Conservation (phyloP, 1,284 basidiomycete genomes). For the Hemileia vastatrix region DNA sequence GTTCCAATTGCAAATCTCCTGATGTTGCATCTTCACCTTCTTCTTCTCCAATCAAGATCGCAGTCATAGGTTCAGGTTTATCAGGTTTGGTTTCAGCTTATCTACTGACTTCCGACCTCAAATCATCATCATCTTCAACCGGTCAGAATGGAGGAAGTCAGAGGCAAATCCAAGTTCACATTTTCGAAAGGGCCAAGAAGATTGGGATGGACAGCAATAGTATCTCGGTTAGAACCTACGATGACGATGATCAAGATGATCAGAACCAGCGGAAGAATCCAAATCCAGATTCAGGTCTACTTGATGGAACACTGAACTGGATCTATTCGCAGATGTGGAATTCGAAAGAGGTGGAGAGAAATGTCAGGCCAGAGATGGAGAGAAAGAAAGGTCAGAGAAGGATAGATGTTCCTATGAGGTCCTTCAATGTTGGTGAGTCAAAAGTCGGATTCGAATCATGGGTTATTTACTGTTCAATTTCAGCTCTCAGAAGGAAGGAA, state of each 20-base stretch:
- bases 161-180: constrained; percentile 27
- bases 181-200: constrained; percentile 34
- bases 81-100: constrained; percentile 36
- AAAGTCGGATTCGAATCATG: too few relatives aligned
- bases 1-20: too few relatives aligned
- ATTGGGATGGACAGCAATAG: constrained; percentile 40
- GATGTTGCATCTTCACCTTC: too few relatives aligned
- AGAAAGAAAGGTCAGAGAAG: constrained; percentile 15
- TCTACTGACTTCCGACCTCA: constrained; percentile 28
- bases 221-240: constrained; percentile 29
- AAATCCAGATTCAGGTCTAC: too few relatives aligned
- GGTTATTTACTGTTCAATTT: too few relatives aligned
- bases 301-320: too few relatives aligned
- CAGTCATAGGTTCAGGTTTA: constrained; percentile 38
- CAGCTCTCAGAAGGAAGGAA: too few relatives aligned
- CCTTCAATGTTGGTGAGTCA: too few relatives aligned
- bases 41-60: constrained; percentile 27
- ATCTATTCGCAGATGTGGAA: background rate
- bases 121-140: background rate
- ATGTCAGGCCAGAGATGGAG: background rate
- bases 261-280: constrained; percentile 2
- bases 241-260: constrained; percentile 1
- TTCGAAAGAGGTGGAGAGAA: background rate
- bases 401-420: constrained; percentile 41
- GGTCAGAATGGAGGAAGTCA: background rate